Evolutionary conservation across 495 filamentous ascomycete species (phyloP).

Genomic region (Penicillium coffeae): DNA sequence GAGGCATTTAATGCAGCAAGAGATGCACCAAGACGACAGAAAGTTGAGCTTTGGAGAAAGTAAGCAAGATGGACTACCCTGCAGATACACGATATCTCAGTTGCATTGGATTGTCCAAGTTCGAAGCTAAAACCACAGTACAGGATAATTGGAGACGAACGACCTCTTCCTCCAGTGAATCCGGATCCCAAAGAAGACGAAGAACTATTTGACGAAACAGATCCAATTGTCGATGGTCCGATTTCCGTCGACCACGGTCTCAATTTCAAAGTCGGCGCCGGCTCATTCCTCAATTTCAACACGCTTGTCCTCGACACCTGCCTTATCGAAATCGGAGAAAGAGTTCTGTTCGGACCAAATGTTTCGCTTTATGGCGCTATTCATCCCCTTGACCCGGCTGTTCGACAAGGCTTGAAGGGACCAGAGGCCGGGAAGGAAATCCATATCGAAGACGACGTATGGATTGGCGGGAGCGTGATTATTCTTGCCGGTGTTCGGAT

Average conservation of each 20-base stretch:
- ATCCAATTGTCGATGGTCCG: constrained; percentile 64
- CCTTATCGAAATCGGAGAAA: constrained; percentile 65
- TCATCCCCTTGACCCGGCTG: constrained; percentile 67
- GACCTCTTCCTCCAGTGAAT: constrained; percentile 54
- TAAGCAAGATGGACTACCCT: constrained; percentile 33
- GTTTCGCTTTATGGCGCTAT: constrained; percentile 63
- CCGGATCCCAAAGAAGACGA: constrained; percentile 54
- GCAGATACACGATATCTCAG: neutral
- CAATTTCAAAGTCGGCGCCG: constrained; percentile 61
- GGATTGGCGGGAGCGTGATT: constrained; percentile 62
- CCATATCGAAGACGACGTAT: constrained; percentile 76
- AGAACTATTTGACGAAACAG: constrained; percentile 48
- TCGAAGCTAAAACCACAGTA: neutral
- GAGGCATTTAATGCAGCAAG: constrained; percentile 56
- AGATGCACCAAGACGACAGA: constrained; percentile 46
- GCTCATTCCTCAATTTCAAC: constrained; percentile 72
- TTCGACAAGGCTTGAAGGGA: constrained; percentile 65
- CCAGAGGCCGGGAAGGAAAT: constrained; percentile 74
- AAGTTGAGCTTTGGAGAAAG: constrained; percentile 67
- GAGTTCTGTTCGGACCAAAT: constrained; percentile 75
- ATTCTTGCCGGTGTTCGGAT: constrained; percentile 17
- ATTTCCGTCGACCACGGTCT: constrained; percentile 71
- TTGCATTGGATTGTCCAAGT: no score
- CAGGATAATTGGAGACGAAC: constrained; percentile 56
- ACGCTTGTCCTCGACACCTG: constrained; percentile 73